These are phyloP conservation scores for Flaveria bidentis DNA, from an alignment of 129 eudicot genomes.

Conservation along the genomic window DNA sequence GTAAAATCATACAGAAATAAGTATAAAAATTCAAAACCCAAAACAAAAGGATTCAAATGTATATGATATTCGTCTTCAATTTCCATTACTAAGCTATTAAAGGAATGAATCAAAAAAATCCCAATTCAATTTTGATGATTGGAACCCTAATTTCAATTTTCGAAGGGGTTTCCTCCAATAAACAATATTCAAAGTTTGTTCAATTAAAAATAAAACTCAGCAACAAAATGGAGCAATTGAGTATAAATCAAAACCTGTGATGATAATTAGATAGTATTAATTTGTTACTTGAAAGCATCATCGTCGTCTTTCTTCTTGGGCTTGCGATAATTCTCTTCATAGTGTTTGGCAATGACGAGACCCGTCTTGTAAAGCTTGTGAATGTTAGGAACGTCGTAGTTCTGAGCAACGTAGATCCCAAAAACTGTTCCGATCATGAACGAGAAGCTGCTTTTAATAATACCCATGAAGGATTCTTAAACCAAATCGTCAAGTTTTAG, in stretches of 20 bases:
- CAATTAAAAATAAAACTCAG: not conserved
- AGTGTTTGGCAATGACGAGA: slow-evolving; percentile 35
- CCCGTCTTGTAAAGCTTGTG: slow-evolving; percentile 37
- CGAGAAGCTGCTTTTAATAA: slow-evolving; percentile 39
- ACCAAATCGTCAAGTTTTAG: not conserved
- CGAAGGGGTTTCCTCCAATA: not conserved
- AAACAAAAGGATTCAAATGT: not conserved
- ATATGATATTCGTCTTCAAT: not conserved
- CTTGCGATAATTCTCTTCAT: slow-evolving; percentile 45
- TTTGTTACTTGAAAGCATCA: slow-evolving; percentile 3
- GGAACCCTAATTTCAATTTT: not conserved
- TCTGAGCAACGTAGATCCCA: slow-evolving; percentile 62
- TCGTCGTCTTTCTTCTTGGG: slow-evolving; percentile 24
- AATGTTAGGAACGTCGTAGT: slow-evolving; percentile 48
- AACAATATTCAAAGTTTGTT: not conserved
- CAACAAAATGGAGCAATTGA: not conserved
- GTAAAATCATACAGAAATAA: not conserved
- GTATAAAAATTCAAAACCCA: not conserved
- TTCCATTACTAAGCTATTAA: not conserved
- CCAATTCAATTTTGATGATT: slow-evolving; percentile 1
- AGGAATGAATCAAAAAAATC: not conserved
- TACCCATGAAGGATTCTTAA: slow-evolving; percentile 39
- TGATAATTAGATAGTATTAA: not conserved
- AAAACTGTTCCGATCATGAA: slow-evolving; percentile 52
- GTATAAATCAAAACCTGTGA: slow-evolving; percentile 1